Percentiles rank a stretch among this genome's conserved stretches.
Conservation (phyloP, 1,284 basidiomycete genomes). For the Hemileccinum hortonii region DNA sequence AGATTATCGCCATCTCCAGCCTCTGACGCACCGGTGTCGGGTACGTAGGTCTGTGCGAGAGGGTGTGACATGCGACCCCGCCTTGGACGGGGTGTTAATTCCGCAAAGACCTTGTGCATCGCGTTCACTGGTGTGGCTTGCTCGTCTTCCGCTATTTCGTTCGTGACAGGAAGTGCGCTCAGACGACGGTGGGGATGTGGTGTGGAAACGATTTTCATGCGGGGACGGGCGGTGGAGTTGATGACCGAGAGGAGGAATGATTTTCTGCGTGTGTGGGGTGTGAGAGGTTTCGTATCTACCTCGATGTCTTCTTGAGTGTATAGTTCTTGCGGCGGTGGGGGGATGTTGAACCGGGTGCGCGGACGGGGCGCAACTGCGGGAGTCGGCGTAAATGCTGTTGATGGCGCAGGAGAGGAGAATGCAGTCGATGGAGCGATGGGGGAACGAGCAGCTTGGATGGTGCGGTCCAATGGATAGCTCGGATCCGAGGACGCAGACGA, state of each 20-base stretch:
- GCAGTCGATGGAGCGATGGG: conserved; percentile 27
- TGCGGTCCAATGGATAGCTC: conserved; percentile 26
- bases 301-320: conserved; percentile 28
- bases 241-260: conserved; percentile 78
- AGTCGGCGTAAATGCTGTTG: conserved; percentile 60
- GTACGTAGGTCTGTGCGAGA: conserved; percentile 44
- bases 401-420: conserved; percentile 47
- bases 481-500: conserved; percentile 52
- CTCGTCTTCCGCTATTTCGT: conserved; percentile 16
- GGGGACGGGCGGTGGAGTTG: conserved; percentile 72
- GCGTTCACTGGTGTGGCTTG: conserved; percentile 24
- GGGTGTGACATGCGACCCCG: conserved; percentile 57
- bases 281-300: conserved; percentile 43
- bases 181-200: conserved; percentile 56
- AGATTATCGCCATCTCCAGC: conserved; percentile 15
- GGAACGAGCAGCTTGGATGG: conserved; percentile 25
- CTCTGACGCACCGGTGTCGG: conserved; percentile 20
- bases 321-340: conserved; percentile 38
- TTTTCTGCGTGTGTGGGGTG: conserved; percentile 65
- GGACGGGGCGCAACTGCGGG: conserved; percentile 59
- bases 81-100: conserved; percentile 59
- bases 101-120: conserved; percentile 54
- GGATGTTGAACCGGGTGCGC: conserved; percentile 58
- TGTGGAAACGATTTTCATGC: conserved; percentile 55
- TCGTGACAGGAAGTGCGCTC: conserved; percentile 22